Evolutionary conservation across 2,329 filamentous ascomycete species (phyloP).

Genomic region (Clarireedia homoeocarpa): DNA sequence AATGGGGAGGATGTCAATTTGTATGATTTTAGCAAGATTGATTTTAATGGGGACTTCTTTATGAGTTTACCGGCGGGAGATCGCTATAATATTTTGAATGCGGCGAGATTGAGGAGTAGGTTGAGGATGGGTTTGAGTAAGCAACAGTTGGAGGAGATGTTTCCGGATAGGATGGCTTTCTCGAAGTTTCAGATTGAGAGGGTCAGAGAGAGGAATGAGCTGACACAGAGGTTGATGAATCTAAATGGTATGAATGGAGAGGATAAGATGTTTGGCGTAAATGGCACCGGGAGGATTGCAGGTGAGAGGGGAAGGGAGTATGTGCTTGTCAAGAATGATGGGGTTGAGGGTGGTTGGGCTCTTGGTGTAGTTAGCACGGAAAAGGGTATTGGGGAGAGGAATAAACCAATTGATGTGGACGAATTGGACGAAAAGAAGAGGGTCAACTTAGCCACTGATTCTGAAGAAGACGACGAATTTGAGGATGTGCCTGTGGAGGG

Average conservation of each 20-base stretch:
- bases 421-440: slow-evolving; percentile 49
- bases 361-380: slow-evolving; percentile 85
- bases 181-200: slow-evolving; percentile 94
- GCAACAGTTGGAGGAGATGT: slow-evolving; percentile 93
- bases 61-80: slow-evolving; percentile 81
- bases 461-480: slow-evolving; percentile 53
- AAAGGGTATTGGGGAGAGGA: slow-evolving; percentile 68
- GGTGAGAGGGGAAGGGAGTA: slow-evolving; percentile 90
- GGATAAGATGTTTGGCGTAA: slow-evolving; percentile 56
- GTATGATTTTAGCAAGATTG: slow-evolving; percentile 98
- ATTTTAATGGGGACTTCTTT: slow-evolving; percentile 95
- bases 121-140: slow-evolving; percentile 94
- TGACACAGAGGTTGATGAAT: slow-evolving; percentile 92
- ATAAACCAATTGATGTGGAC: slow-evolving; percentile 92
- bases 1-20: slow-evolving; percentile 83
- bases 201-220: slow-evolving; percentile 83
- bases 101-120: slow-evolving; percentile 77
- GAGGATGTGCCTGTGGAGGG: slow-evolving; percentile 32
- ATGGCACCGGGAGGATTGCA: slow-evolving; percentile 56
- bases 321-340: slow-evolving; percentile 90
- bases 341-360: slow-evolving; percentile 92
- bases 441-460: slow-evolving; percentile 48
- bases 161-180: slow-evolving; percentile 95
- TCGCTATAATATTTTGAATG: slow-evolving; percentile 95
- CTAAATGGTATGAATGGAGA: slow-evolving; percentile 82